Percentiles rank a stretch among this genome's conserved stretches.
Conservation (phyloP, 2,329 filamentous ascomycete genomes). For the Talaromyces albobiverticillius region DNA sequence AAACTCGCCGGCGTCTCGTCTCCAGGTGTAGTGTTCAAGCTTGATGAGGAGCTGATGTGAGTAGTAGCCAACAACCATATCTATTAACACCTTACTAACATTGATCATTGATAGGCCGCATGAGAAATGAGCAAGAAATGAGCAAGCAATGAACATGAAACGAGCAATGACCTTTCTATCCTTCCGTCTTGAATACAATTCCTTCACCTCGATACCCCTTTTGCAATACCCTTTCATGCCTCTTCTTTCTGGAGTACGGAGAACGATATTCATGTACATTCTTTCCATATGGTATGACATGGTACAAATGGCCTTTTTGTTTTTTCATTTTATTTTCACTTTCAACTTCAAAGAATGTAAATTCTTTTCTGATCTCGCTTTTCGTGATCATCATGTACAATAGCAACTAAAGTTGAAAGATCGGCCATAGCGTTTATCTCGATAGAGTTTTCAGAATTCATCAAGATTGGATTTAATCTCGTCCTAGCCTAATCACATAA, state of each 20-base stretch:
- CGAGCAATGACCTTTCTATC: not conserved
- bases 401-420: not conserved
- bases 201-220: not conserved
- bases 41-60: conserved; percentile 10
- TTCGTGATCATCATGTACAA: not conserved
- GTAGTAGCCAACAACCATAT: not conserved
- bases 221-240: not conserved
- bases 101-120: not conserved
- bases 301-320: not conserved
- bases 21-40: conserved; percentile 2
- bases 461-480: not conserved
- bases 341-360: not conserved
- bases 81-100: not conserved
- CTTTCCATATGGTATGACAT: too few species aligned
- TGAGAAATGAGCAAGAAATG: too few species aligned
- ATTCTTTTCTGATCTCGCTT: not conserved
- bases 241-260: not conserved
- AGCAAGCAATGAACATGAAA: too few species aligned
- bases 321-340: not conserved
- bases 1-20: not conserved
- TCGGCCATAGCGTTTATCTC: not conserved
- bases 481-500: too few species aligned
- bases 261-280: not conserved
- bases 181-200: not conserved
- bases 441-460: too few species aligned